These are phyloP conservation scores for Dictyostelium intermedium DNA, from an alignment of 78 protist species.

Conservation along the genomic window DNA sequence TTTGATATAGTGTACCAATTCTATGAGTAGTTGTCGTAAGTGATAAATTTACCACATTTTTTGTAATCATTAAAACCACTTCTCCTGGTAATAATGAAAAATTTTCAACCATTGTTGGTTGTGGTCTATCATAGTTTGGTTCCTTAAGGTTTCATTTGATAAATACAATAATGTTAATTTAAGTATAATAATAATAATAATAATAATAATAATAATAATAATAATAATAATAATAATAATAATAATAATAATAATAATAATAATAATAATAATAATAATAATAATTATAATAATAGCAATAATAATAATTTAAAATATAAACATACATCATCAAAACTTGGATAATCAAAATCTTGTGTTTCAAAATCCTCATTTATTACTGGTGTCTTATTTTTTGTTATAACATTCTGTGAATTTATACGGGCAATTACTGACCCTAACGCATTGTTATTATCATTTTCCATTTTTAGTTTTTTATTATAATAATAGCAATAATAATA, in stretches of 20 bases:
- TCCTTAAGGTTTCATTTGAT: neutral
- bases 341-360: conserved; percentile 20
- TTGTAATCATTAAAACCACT: neutral
- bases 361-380: neutral
- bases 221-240: too few species aligned
- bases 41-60: conserved; percentile 60
- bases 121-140: conserved; percentile 26
- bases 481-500: neutral
- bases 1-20: conserved; percentile 68
- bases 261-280: too few species aligned
- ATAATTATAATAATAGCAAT: neutral
- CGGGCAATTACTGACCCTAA: neutral
- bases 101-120: conserved; percentile 29
- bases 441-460: conserved; percentile 2
- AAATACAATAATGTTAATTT: too few species aligned
- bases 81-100: conserved; percentile 66
- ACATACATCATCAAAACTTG: conserved; percentile 6
- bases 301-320: neutral
- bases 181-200: too few species aligned
- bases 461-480: neutral
- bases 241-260: too few species aligned
- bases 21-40: neutral
- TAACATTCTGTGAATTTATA: neutral
- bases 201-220: too few species aligned
- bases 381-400: neutral